phyloP scores from a whole-genome alignment of 1,284 basidiomycete species.

The Cystobasidium sp. region DNA sequence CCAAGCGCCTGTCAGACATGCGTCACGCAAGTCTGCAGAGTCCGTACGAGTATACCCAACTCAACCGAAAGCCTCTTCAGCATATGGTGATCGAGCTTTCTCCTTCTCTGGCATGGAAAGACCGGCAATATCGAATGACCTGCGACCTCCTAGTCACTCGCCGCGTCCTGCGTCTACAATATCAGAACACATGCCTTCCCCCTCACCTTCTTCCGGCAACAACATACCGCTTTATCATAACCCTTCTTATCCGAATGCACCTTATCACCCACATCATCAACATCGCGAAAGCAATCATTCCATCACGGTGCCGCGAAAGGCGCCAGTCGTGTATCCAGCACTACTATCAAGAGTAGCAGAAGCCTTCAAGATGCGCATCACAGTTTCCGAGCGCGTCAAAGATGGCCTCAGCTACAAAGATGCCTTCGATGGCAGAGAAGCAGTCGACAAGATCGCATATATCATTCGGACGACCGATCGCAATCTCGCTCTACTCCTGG shows the following conservation, averaged over 20 bases:
- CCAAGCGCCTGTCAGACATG: slow-evolving; percentile 19
- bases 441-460: slow-evolving; percentile 93
- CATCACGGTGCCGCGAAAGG: slow-evolving; percentile 39
- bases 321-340: slow-evolving; percentile 88
- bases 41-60: slow-evolving; percentile 49
- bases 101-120: slow-evolving; percentile 50
- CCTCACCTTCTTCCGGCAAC: slow-evolving; percentile 33
- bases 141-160: slow-evolving; percentile 6
- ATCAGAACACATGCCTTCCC: slow-evolving; percentile 6
- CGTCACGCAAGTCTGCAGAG: slow-evolving; percentile 47
- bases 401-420: slow-evolving; percentile 96
- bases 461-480: slow-evolving; percentile 98
- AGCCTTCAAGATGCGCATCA: slow-evolving; percentile 83
- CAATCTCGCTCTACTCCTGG: slow-evolving; percentile 90
- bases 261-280: slow-evolving; percentile 19
- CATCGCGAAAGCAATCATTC: slow-evolving; percentile 24
- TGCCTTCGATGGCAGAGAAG: slow-evolving; percentile 93
- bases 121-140: slow-evolving; percentile 37
- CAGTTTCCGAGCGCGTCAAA: slow-evolving; percentile 79
- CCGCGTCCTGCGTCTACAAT: slow-evolving; percentile 26
- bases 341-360: slow-evolving; percentile 91
- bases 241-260: not conserved
- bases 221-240: slow-evolving; percentile 12
- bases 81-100: slow-evolving; percentile 45
- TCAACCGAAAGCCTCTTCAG: slow-evolving; percentile 37